Evolutionary conservation across 2,329 filamentous ascomycete species (phyloP), one percentile per base, ranked within the genome.

Genomic region (Plenodomus biglobosus): DNA sequence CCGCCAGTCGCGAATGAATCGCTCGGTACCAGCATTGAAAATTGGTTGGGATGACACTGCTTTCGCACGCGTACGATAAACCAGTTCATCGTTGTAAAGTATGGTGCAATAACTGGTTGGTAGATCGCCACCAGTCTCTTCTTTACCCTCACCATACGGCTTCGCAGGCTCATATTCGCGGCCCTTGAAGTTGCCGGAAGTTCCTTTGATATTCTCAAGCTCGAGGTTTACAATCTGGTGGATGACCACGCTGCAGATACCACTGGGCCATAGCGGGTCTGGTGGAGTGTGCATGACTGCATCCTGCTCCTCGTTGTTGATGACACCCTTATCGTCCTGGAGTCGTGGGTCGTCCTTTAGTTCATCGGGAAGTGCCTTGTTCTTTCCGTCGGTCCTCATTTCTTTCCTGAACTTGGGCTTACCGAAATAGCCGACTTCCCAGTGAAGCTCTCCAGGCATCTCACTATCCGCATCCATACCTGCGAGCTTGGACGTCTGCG

Each of bases 161-260:
- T 90, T 88, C 2, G 92, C 92, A 1, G 92, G 92, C 69, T 95
- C 91, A 61, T 87, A 97, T 67, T 97, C 92, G 48, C 83, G 84
- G 24, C 90, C 90, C 67, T 90, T 94, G 20, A 88, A 80, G 62
- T 87, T 92, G 4, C 91, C 89, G 7, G 85, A 75, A 11, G 86
- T 94, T 1, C 92, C 92, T 66, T 94, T 90, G 69, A 95, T 83
- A 58, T 96, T 92, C 50, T 88, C 85, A n/a, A 96, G 78, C 71
- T 96, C 91, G 8, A 99, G 80, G 52, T 94, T 95, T 58, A 96
- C 92, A 57, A 97, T 95, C 70, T 97, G 92, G 66, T 97, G 92
- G 20, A 97, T 81, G 37, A 97, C 81, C 32, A 97, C 74, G 61
- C 87, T 91, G 66, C 92, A 85, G 17, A 99, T 79, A 48, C 94